Conservation (phyloP, 305 asterid genomes). For the Fraxinus dipetala region DNA sequence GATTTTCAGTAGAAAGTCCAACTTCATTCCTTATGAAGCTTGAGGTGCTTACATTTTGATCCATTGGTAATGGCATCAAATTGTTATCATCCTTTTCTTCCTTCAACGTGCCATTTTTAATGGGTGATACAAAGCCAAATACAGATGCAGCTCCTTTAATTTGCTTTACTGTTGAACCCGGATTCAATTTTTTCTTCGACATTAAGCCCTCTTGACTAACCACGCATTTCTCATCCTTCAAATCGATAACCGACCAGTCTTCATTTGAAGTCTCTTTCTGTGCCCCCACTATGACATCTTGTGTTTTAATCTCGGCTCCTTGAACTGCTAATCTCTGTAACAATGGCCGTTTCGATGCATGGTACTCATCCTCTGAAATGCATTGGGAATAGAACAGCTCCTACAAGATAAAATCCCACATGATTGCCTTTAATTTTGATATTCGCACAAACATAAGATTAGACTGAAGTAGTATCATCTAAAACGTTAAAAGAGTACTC, state of each 20-base stretch:
- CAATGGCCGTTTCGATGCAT: slow-evolving; percentile 78
- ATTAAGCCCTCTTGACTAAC: slow-evolving; percentile 22
- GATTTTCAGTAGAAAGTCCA: slow-evolving; percentile 38
- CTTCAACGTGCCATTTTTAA: slow-evolving; percentile 35
- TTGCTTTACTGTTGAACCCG: slow-evolving; percentile 20
- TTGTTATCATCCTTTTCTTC: slow-evolving; percentile 25
- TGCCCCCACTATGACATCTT: slow-evolving; percentile 49
- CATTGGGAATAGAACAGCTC: slow-evolving; percentile 70
- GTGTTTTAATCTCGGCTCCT: slow-evolving; percentile 77
- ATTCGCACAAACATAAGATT: too few species aligned
- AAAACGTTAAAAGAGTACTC: too few species aligned
- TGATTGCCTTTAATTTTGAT: too few species aligned
- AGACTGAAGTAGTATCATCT: too few species aligned
- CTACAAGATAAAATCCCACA: slow-evolving; percentile 24
- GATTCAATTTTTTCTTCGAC: slow-evolving; percentile 33
- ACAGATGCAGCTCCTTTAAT: slow-evolving; percentile 55
- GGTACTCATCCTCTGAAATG: slow-evolving; percentile 81
- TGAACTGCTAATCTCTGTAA: slow-evolving; percentile 83
- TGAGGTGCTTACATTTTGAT: neutral
- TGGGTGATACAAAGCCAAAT: slow-evolving; percentile 30
- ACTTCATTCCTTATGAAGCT: slow-evolving; percentile 25
- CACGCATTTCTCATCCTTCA: slow-evolving; percentile 53
- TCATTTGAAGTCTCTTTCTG: slow-evolving; percentile 44
- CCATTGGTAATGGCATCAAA: slow-evolving; percentile 9
- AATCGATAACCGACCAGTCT: slow-evolving; percentile 73